phyloP scores from a whole-genome alignment of 345 rosid species.

The Crucihimalaya himalaica region DNA sequence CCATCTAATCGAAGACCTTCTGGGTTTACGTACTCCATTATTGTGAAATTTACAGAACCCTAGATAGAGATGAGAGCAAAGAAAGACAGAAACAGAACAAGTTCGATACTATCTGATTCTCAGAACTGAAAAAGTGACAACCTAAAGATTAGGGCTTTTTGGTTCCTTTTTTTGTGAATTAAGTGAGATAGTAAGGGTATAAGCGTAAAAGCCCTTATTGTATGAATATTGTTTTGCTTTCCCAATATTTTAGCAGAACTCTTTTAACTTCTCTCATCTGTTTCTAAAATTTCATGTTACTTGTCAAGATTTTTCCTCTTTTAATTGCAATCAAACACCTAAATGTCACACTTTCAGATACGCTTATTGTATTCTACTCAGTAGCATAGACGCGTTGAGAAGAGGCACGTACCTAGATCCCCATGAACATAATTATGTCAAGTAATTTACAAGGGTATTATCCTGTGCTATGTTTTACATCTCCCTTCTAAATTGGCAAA shows the following conservation, averaged over 20 bases:
- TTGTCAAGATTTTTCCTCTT: neutral
- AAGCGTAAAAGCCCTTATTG: neutral
- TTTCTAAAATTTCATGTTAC: neutral
- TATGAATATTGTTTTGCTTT: too few relatives aligned
- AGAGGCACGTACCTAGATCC: too few relatives aligned
- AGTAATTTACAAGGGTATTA: too few relatives aligned
- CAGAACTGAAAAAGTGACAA: neutral
- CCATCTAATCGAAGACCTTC: slow-evolving; percentile 89
- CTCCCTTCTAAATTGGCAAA: too few relatives aligned
- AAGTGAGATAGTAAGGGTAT: neutral
- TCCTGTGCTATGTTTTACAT: too few relatives aligned
- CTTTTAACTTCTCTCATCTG: too few relatives aligned
- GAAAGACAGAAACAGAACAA: neutral
- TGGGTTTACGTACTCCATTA: slow-evolving; percentile 83
- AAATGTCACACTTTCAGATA: neutral
- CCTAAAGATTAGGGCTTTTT: neutral
- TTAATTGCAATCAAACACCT: neutral
- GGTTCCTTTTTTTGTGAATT: slow-evolving; percentile 13
- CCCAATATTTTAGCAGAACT: too few relatives aligned
- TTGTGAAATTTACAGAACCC: neutral
- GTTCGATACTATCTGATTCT: neutral
- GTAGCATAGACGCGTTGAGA: too few relatives aligned
- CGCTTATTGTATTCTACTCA: too few relatives aligned
- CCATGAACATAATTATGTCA: too few relatives aligned
- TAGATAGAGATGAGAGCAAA: neutral